Conservation (phyloP, 2,329 filamentous ascomycete species). For the Leptographium galeiforme region DNA sequence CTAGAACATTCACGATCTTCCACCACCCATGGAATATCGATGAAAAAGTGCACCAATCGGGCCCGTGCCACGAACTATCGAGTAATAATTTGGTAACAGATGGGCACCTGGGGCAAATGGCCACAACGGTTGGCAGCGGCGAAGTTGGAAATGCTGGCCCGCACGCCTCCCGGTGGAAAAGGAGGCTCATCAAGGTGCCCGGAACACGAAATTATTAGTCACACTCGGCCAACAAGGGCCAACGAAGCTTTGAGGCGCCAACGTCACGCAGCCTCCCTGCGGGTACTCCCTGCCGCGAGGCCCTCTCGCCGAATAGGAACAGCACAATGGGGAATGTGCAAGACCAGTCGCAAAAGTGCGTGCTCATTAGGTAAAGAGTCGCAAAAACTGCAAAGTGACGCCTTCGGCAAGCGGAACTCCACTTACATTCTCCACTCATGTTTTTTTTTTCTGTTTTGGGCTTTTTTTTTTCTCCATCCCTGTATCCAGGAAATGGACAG, state of each 20-base stretch:
- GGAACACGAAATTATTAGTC: too few species aligned
- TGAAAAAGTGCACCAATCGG: not conserved
- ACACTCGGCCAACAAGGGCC: too few species aligned
- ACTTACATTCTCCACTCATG: too few species aligned
- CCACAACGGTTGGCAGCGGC: not conserved
- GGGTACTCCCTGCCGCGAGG: not conserved
- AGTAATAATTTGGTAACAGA: slow-evolving; percentile 1
- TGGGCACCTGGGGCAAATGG: not conserved
- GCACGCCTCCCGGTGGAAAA: not conserved
- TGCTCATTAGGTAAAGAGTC: slow-evolving; percentile 1
- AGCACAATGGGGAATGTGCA: not conserved
- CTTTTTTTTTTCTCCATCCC: not conserved
- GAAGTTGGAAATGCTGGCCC: not conserved
- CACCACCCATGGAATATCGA: not conserved
- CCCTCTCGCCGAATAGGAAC: not conserved
- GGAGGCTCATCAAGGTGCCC: too few species aligned
- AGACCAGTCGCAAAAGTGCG: not conserved
- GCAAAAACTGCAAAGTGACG: too few species aligned
- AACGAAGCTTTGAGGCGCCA: too few species aligned
- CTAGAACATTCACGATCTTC: too few species aligned
- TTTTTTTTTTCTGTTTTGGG: too few species aligned
- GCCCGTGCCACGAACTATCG: not conserved
- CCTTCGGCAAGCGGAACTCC: not conserved
- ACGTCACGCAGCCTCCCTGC: not conserved
- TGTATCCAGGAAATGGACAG: not conserved